These are phyloP conservation scores for Chionographis japonica DNA, from an alignment of 106 monocot genomes.

Conservation along the genomic window DNA sequence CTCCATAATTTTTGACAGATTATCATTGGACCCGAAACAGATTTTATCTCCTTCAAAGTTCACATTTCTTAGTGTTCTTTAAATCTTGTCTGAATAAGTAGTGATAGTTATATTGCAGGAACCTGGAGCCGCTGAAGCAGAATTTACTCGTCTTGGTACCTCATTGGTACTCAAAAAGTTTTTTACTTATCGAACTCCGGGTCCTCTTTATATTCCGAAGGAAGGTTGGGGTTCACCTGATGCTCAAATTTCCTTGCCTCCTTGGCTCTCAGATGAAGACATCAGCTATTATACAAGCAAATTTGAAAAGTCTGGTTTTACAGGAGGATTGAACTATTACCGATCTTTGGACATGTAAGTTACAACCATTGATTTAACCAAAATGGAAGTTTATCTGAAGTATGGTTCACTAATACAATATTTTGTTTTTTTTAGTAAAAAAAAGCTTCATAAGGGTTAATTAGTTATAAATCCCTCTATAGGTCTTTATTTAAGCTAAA, in stretches of 20 bases:
- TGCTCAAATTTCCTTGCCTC: conserved; percentile 18
- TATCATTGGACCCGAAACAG: background rate
- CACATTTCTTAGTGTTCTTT: background rate
- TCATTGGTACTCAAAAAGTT: conserved; percentile 17
- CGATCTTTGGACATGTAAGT: conserved; percentile 27
- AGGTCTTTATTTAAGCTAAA: too few relatives aligned
- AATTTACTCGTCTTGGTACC: conserved; percentile 22
- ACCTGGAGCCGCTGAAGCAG: conserved; percentile 22
- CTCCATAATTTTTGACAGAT: too few relatives aligned
- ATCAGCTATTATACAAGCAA: conserved; percentile 17
- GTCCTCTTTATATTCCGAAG: conserved; percentile 20
- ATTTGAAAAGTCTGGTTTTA: conserved; percentile 36
- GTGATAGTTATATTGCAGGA: conserved; percentile 5
- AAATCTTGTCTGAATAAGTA: background rate
- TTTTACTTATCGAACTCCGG: conserved; percentile 20
- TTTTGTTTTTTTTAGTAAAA: too few relatives aligned
- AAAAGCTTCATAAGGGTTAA: too few relatives aligned
- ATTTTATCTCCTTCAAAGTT: background rate
- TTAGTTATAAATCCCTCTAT: too few relatives aligned
- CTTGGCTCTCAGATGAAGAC: conserved; percentile 40
- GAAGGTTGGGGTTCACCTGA: conserved; percentile 14
- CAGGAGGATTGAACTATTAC: conserved; percentile 43
- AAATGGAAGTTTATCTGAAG: too few relatives aligned
- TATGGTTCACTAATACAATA: too few relatives aligned
- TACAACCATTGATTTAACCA: background rate